Base-by-base conservation (phyloP, 2,329 filamentous ascomycete genomes). In the Leptographium procerum region DNA sequence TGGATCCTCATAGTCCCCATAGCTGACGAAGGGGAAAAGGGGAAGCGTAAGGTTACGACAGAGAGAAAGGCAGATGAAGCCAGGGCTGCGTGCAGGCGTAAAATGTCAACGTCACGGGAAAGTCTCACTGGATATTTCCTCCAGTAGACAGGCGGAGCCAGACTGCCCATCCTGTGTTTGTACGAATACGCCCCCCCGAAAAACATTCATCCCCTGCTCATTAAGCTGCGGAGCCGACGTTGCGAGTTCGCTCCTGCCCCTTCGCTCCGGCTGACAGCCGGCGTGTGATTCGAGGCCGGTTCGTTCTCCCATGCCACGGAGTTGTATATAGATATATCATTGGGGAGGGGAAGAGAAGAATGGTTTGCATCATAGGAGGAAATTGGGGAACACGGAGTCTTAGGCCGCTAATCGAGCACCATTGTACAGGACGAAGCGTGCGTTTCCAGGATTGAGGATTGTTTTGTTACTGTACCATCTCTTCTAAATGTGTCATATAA, bases 1-100 rank as follows among this genome's bases (percentile, higher is more conserved):
- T 69, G 45, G 68, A 70, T 50, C 57, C 66, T 52, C 65, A 65
- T 26, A 55, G 60, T 50, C 57, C 66, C 53, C 65, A 65, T 26
- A 55, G 60, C 2, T 67, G 55, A 61, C 24, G 22, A 11, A 10
- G 45, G 14, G 16, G 3, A 33, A n/a, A 4, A n/a, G 3, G 19
- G 7, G 13, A 24, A 7, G 13, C 8, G 34, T 40, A 3, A 51
- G 9, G 19, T 31, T 31, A 22, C 43, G n/a, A 11, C n/a, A 34
- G 13, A 50, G 40, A 33, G 22, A 22, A 45, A 40, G 34, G 19
- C 11, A 22, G 13, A 7, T 1, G 19, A 22, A 22, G 19, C 1
- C n/a, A n/a, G n/a, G n/a, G n/a, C n/a, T n/a, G n/a, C n/a, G n/a
- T n/a, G n/a, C n/a, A n/a, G n/a, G n/a, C n/a, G n/a, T n/a, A n/a